Conservation (phyloP, 345 rosid species). For the Zanthoxylum bungeanum region DNA sequence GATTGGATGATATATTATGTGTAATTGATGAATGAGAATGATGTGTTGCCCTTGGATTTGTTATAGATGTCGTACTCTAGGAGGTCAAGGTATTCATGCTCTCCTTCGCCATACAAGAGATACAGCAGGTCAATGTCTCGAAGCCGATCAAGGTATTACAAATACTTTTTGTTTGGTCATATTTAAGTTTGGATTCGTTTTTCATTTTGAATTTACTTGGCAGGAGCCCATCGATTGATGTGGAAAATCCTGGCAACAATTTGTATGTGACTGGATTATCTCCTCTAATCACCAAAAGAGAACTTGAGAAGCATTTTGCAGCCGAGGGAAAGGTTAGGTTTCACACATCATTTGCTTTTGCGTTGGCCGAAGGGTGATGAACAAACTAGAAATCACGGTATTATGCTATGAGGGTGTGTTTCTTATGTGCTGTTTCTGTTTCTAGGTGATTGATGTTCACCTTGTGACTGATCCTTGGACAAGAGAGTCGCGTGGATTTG, state of each 20-base stretch:
- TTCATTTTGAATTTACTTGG: not conserved
- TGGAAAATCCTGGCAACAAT: constrained; percentile 90
- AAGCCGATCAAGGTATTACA: constrained; percentile 59
- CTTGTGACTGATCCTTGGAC: constrained; percentile 96
- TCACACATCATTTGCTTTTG: not conserved
- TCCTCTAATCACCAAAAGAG: constrained; percentile 64
- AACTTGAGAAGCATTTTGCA: constrained; percentile 73
- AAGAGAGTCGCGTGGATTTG: constrained; percentile 92
- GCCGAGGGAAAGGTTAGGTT: constrained; percentile 64
- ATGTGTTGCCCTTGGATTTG: not conserved
- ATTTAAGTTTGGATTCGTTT: not conserved
- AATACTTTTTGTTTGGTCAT: not conserved
- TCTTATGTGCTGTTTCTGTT: not conserved
- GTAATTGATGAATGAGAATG: too few relatives aligned
- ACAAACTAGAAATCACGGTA: not conserved
- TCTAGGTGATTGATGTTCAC: constrained; percentile 79
- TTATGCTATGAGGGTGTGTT: not conserved
- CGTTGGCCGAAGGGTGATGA: not conserved
- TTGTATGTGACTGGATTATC: constrained; percentile 95
- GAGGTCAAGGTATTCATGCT: constrained; percentile 63
- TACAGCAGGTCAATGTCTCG: constrained; percentile 48
- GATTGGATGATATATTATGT: not conserved
- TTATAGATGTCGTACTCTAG: constrained; percentile 75
- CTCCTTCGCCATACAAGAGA: constrained; percentile 52
- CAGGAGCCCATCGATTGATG: constrained; percentile 59